Percentiles rank a stretch among this genome's conserved stretches.
phyloP scores from a whole-genome alignment of 140 eudicot genomes.

The Anethum foeniculum region DNA sequence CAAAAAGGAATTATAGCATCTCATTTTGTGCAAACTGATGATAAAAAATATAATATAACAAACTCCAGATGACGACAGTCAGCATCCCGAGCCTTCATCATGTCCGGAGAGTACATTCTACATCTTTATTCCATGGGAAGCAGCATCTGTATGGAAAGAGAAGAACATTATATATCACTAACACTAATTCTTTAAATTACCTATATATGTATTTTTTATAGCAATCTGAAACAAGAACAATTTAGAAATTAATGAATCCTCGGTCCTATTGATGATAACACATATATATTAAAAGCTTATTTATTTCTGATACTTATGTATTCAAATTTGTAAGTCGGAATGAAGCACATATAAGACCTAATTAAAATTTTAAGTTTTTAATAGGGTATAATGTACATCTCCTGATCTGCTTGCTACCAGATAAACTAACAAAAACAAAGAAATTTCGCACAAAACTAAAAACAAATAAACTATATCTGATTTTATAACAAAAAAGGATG shows the following conservation, averaged over 20 bases:
- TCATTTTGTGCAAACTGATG: conserved; percentile 14
- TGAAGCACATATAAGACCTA: neutral
- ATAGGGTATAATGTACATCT: neutral
- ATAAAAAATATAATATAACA: conserved; percentile 12
- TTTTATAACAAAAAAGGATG: neutral
- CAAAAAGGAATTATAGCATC: conserved; percentile 22
- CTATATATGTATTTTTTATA: neutral
- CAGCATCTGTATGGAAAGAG: conserved; percentile 6
- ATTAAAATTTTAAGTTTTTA: neutral
- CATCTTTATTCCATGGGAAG: conserved; percentile 27
- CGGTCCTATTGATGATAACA: no score
- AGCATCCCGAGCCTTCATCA: conserved; percentile 14
- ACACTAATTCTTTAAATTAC: neutral
- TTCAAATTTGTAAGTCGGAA: neutral
- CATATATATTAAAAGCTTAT: neutral
- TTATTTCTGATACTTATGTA: neutral
- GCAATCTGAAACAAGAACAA: neutral
- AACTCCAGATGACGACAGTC: conserved; percentile 4
- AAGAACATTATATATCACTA: neutral
- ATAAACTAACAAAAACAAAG: neutral
- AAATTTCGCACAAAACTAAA: neutral
- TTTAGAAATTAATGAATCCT: no score
- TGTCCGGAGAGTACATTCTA: conserved; percentile 21
- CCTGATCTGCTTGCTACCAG: neutral
- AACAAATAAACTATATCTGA: neutral